Evolutionary conservation across 495 filamentous ascomycete species (phyloP).

Genomic region (Talaromyces liani): DNA sequence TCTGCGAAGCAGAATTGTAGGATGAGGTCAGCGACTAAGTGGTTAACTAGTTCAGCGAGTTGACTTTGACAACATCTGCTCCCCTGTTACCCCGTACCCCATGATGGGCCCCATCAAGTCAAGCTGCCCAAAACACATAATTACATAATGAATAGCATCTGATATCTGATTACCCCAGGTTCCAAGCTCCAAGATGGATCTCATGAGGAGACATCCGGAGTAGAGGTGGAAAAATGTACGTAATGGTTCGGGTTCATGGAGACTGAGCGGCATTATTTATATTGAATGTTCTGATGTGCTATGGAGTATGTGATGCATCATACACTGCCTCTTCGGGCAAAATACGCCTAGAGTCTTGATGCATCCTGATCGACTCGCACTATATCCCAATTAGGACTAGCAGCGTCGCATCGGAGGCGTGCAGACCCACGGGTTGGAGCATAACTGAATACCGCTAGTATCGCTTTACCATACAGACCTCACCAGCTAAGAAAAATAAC

Average conservation of each 20-base stretch:
- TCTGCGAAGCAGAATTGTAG: too few relatives aligned
- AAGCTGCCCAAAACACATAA: too few relatives aligned
- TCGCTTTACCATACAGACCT: not conserved
- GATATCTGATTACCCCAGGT: not conserved
- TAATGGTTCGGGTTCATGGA: not conserved
- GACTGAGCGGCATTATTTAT: too few relatives aligned
- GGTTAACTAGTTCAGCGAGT: too few relatives aligned
- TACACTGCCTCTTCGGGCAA: not conserved
- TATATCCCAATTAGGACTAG: not conserved
- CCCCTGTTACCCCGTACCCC: too few relatives aligned
- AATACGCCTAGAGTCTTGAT: not conserved
- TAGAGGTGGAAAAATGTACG: not conserved
- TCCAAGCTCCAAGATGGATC: not conserved
- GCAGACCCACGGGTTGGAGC: not conserved
- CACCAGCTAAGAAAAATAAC: not conserved
- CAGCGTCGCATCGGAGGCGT: not conserved
- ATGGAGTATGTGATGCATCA: too few relatives aligned
- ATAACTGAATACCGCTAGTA: not conserved
- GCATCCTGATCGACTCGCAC: not conserved
- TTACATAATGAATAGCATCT: too few relatives aligned
- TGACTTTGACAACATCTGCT: too few relatives aligned
- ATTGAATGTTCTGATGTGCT: too few relatives aligned
- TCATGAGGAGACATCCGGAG: not conserved
- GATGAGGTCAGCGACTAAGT: too few relatives aligned
- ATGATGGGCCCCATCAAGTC: too few relatives aligned